Conservation (phyloP, 768 basidiomycete genomes). For the Rubroboletus satanas region DNA sequence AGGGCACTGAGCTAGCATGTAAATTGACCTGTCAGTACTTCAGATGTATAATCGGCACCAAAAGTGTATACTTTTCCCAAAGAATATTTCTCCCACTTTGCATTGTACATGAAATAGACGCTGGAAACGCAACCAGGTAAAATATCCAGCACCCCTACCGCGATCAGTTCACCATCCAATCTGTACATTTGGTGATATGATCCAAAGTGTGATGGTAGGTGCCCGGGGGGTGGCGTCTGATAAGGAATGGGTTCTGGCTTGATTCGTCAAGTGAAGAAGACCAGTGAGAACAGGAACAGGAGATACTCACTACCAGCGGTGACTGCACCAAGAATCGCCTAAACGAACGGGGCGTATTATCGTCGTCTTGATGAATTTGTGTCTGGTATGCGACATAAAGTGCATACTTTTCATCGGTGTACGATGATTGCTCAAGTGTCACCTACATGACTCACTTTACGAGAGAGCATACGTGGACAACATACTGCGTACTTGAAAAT, state of each 20-base stretch:
- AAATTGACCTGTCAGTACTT: background rate
- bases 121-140: conserved; percentile 79
- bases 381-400: conserved; percentile 77
- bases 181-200: conserved; percentile 89
- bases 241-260: conserved; percentile 66
- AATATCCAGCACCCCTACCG: conserved; percentile 86
- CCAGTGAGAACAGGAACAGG: background rate
- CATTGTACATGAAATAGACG: conserved; percentile 89
- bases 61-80: conserved; percentile 62
- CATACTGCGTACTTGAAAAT: conserved; percentile 51
- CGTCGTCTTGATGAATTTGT: conserved; percentile 68
- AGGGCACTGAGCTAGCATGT: conserved; percentile 70
- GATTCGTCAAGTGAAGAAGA: background rate
- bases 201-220: conserved; percentile 80
- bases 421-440: conserved; percentile 71
- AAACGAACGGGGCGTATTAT: conserved; percentile 52
- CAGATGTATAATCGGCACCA: background rate
- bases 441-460: conserved; percentile 43
- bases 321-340: conserved; percentile 73
- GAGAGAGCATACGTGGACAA: background rate
- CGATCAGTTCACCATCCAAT: conserved; percentile 77
- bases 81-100: conserved; percentile 61
- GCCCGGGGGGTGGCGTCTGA: conserved; percentile 39
- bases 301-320: conserved; percentile 59
- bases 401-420: conserved; percentile 73